Base-by-base conservation (phyloP, 1,284 basidiomycete genomes). In the Cystobasidiaceae sp. region DNA sequence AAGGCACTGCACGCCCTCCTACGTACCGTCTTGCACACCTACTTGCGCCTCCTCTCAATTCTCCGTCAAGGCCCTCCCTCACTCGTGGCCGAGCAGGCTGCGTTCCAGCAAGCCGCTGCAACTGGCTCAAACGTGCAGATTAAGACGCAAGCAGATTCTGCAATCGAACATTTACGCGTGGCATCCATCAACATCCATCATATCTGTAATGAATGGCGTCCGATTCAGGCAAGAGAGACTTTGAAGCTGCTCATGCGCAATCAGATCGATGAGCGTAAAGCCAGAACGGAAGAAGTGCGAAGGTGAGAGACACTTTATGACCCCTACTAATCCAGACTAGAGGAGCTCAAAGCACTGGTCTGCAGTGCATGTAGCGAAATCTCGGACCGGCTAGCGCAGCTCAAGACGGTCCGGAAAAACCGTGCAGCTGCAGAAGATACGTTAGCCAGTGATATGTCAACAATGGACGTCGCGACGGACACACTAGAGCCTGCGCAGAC, bases 201-300 rank as follows among this genome's bases (percentile, higher is more conserved):
- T 61, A 68, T 74, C 17, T 71, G 76, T 19, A 77, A 77, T 57
- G 74, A 75, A 63, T 52, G 76, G 15, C 61, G 76, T 33, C 74
- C 75, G 0, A 67, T 76, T 8, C 74, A 77, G 70, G 76, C 74
- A 9, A 59, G 75, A 5, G 72, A 73, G 37, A 75, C 71, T 19
- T 68, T 76, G 44, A 73, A 75, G 33, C 55, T 56, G n/a, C 67
- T 76, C 61, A 71, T 75, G 72, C 60, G 72, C 9, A 48, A 56
- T 9, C 73, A 74, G 59, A 73, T 77, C 7, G 71, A 73, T 19
- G 64, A 68, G 19, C 51, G 74, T 9, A 62, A 46, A 41, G 61
- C 61, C 3, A 72, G 70, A 44, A 73, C 72, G 7, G 51, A 21
- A 8, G 69, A 70, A 17, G 66, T 73, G 25, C 51, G 27, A 30